These are phyloP conservation scores for Chlorella sp. DNA, from an alignment of 139 green algal species.

Conservation along the genomic window DNA sequence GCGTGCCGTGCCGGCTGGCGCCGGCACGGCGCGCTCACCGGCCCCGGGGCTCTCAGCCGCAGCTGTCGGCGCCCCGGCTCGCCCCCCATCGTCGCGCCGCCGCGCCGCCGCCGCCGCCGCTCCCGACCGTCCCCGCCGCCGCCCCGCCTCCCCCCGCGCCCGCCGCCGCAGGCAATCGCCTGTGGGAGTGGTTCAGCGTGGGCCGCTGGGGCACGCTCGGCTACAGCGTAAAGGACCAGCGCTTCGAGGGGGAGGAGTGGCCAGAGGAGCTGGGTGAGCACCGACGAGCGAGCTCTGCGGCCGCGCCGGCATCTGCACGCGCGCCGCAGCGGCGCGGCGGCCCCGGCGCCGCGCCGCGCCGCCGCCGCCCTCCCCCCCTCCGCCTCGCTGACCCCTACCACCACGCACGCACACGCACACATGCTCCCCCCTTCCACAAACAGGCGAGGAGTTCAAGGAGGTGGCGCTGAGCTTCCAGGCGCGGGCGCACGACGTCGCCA, in stretches of 20 bases:
- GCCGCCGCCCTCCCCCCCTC: background rate
- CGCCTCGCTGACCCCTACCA: too few species aligned
- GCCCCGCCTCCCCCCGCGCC: background rate
- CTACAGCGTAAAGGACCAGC: slow-evolving; percentile 28
- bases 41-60: too few species aligned
- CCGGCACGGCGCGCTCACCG: too few species aligned
- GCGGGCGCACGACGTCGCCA: slow-evolving; percentile 21
- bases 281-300: background rate
- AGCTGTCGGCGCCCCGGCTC: too few species aligned
- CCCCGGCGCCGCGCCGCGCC: background rate
- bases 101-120: too few species aligned
- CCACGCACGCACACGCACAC: too few species aligned
- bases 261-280: slow-evolving; percentile 19
- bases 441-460: slow-evolving; percentile 12
- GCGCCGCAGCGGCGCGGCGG: too few species aligned
- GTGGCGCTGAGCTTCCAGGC: slow-evolving; percentile 22
- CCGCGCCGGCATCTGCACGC: too few species aligned
- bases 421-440: too few species aligned
- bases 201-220: slow-evolving; percentile 31
- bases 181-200: slow-evolving; percentile 41
- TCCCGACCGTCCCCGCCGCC: background rate
- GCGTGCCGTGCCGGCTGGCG: too few species aligned
- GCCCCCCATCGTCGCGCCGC: too few species aligned
- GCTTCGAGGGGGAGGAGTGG: slow-evolving; percentile 26
- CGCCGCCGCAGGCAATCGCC: slow-evolving; percentile 29